Conservation (phyloP, 2,329 filamentous ascomycete species). For the Microsporum canis region DNA sequence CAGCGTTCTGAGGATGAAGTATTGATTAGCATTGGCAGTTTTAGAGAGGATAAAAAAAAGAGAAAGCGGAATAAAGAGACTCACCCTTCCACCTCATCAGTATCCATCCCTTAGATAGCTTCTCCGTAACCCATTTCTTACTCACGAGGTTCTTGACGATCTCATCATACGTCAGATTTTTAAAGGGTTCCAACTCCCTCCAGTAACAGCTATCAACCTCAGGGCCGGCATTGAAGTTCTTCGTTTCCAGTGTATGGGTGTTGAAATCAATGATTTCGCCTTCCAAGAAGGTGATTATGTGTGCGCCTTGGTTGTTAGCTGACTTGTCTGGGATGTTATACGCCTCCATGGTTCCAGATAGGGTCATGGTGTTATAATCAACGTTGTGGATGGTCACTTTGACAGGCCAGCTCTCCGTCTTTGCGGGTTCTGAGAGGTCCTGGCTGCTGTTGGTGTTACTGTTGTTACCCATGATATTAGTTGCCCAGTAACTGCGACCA, state of each 20-base stretch:
- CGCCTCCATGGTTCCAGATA: slow-evolving; percentile 59
- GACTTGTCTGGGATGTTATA: slow-evolving; percentile 52
- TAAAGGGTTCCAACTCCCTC: slow-evolving; percentile 39
- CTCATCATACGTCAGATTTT: slow-evolving; percentile 33
- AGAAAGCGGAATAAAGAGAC: slow-evolving; percentile 6
- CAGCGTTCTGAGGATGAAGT: slow-evolving; percentile 31
- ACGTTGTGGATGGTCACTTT: slow-evolving; percentile 54
- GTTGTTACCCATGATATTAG: slow-evolving; percentile 18
- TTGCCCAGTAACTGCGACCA: slow-evolving; percentile 28
- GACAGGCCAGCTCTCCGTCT: slow-evolving; percentile 55
- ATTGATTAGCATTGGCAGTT: background rate
- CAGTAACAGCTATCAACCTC: slow-evolving; percentile 40
- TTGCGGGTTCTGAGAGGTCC: slow-evolving; percentile 14
- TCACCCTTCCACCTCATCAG: slow-evolving; percentile 43
- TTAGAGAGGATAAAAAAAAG: background rate
- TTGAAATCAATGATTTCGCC: slow-evolving; percentile 58
- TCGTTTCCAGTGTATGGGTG: slow-evolving; percentile 37
- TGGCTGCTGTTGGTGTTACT: slow-evolving; percentile 9
- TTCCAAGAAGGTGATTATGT: slow-evolving; percentile 49
- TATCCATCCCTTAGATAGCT: slow-evolving; percentile 36
- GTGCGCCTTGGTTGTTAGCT: slow-evolving; percentile 30
- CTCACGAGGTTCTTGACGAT: slow-evolving; percentile 36
- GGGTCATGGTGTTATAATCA: slow-evolving; percentile 49
- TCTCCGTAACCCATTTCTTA: slow-evolving; percentile 34
- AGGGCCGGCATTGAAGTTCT: slow-evolving; percentile 36